Conservation (phyloP, 202 grass and related monocot genomes). For the Musa balbisiana region DNA sequence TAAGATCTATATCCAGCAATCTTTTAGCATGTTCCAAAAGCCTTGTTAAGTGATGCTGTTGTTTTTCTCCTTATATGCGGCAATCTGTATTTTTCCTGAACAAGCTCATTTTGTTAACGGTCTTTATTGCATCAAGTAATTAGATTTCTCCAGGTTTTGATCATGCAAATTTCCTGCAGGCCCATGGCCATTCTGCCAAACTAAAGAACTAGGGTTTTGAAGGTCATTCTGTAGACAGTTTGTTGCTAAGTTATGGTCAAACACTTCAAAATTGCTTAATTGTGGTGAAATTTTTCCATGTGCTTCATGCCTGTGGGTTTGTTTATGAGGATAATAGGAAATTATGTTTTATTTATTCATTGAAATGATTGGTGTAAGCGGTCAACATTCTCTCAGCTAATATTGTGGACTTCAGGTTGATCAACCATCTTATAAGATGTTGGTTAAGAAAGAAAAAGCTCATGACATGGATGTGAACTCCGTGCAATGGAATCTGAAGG, state of each 20-base stretch:
- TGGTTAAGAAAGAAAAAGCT: constrained; percentile 84
- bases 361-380: too few species aligned
- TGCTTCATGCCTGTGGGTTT: too few species aligned
- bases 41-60: too few species aligned
- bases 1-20: too few species aligned
- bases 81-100: too few species aligned
- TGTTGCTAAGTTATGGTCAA: background rate
- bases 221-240: background rate
- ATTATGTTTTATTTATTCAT: too few species aligned
- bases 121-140: background rate
- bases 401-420: constrained; percentile 45
- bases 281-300: background rate
- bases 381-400: background rate
- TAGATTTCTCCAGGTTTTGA: background rate
- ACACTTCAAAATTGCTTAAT: background rate
- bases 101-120: background rate
- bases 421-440: constrained; percentile 52
- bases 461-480: constrained; percentile 97
- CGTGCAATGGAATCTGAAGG: constrained; percentile 92
- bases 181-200: background rate
- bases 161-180: background rate
- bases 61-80: too few species aligned
- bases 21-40: too few species aligned
- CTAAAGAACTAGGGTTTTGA: background rate
- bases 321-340: too few species aligned